Evolutionary conservation across 2,329 filamentous ascomycete genomes (phyloP), one percentile per base, ranked within the genome.

Genomic region (Aureobasidium leucospermi): DNA sequence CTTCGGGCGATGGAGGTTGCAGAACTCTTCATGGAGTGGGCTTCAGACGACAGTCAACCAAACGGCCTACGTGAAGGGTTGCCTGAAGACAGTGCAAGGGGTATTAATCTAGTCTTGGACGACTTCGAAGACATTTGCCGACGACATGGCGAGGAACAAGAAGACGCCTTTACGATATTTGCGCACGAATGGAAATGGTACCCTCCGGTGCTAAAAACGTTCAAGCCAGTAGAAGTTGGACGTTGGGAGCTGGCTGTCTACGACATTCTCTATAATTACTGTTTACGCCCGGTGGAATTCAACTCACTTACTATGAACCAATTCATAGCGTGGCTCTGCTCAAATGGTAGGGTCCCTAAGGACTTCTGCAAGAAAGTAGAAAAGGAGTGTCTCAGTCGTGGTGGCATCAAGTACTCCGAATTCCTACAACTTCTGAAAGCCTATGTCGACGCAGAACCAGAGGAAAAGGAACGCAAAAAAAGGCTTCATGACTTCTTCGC

Each of bases 311-410:
- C 38, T 2, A 32, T 41, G 13, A 41, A 41, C 10, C 49, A 41
- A 29, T 52, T 52, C 49, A 52, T 52, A 29, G 49, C 23, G 4
- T 52, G 49, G 49, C 49, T 52, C 23, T 52, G 49, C 19, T 52
- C 49, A 13, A 16, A 32, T 32, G 49, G 28, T 23, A 52, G 49
- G 19, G 36, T 52, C 7, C 49, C 49, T 13, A 31, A 19, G 10
- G 13, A 15, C 2, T 31, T 52, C 13, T 23, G 13, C 15, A 32
- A 6, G 5, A 19, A 5, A 11, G 23, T 52, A 13, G 34, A 52
- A 42, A 41, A 7, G 31, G 38, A 41, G 10, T 31, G 34, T 52
- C 49, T 52, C 3, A 13, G 15, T 41, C 48, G 48, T 4, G 36
- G 49, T n/a, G 49, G 49, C 3, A 29, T 52, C 23, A 52, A 31